Conservation (phyloP, 768 basidiomycete genomes). For the Lentinus brumalis region DNA sequence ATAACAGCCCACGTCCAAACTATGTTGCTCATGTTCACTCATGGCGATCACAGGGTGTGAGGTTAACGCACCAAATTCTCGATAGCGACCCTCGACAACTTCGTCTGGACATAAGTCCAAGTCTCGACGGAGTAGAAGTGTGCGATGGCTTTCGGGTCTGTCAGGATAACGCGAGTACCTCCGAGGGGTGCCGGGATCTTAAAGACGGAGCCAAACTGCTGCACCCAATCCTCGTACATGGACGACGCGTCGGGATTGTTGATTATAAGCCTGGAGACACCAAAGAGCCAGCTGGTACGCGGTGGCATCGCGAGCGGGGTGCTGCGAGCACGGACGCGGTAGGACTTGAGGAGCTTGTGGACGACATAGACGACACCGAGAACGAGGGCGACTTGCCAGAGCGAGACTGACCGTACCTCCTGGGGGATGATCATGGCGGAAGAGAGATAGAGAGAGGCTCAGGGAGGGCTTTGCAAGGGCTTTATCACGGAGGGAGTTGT, state of each 20-base stretch:
- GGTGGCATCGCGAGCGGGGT: conserved; percentile 47
- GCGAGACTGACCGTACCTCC: background rate
- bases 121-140: conserved; percentile 56
- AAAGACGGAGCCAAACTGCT: conserved; percentile 50
- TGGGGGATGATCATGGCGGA: background rate
- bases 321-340: conserved; percentile 20
- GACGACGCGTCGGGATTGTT: conserved; percentile 32
- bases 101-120: conserved; percentile 46
- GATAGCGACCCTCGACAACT: conserved; percentile 35
- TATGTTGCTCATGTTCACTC: background rate
- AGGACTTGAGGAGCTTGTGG: conserved; percentile 17
- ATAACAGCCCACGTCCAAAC: conserved; percentile 40
- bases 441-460: background rate
- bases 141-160: conserved; percentile 45
- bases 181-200: conserved; percentile 35
- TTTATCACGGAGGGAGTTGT: too few relatives aligned
- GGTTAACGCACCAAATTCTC: conserved; percentile 37
- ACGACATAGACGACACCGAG: conserved; percentile 20
- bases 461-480: too few relatives aligned
- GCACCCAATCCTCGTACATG: conserved; percentile 49
- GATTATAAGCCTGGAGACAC: conserved; percentile 34
- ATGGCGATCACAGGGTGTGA: background rate
- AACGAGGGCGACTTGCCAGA: conserved; percentile 1
- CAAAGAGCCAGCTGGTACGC: conserved; percentile 44
- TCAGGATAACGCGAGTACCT: conserved; percentile 20